Evolutionary conservation across 2,329 filamentous ascomycete genomes (phyloP).

Genomic region (Purpureocillium lavendulum): DNA sequence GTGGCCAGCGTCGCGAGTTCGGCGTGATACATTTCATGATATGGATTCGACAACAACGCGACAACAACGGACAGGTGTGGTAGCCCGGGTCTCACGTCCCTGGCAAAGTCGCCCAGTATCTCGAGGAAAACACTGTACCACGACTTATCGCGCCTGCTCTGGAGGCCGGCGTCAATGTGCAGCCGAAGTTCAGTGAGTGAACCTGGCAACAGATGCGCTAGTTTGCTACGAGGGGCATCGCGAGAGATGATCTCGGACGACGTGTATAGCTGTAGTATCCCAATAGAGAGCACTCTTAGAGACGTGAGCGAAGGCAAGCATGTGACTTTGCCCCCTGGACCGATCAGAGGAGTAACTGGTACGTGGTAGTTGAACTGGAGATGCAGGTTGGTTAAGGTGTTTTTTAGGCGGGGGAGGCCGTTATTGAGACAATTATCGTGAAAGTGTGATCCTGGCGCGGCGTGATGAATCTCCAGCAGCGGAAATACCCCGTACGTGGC

Average conservation of each 20-base stretch:
- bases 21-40: no score
- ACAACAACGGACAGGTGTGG: no score
- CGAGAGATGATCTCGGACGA: conserved; percentile 3
- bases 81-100: no score
- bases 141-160: no score
- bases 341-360: background rate
- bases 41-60: no score
- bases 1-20: no score
- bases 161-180: no score
- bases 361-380: background rate
- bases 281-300: background rate
- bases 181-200: no score
- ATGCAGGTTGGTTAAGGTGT: background rate
- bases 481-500: background rate
- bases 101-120: no score
- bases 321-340: background rate
- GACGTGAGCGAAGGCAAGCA: background rate
- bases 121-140: no score
- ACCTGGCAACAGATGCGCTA: no score
- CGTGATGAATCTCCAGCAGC: background rate
- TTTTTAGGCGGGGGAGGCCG: background rate
- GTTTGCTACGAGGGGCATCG: no score
- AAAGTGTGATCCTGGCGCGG: background rate
- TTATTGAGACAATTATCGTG: background rate
- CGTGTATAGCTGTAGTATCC: background rate